phyloP scores from a whole-genome alignment of 495 filamentous ascomycete species.

The Lasiosphaeria ovina region DNA sequence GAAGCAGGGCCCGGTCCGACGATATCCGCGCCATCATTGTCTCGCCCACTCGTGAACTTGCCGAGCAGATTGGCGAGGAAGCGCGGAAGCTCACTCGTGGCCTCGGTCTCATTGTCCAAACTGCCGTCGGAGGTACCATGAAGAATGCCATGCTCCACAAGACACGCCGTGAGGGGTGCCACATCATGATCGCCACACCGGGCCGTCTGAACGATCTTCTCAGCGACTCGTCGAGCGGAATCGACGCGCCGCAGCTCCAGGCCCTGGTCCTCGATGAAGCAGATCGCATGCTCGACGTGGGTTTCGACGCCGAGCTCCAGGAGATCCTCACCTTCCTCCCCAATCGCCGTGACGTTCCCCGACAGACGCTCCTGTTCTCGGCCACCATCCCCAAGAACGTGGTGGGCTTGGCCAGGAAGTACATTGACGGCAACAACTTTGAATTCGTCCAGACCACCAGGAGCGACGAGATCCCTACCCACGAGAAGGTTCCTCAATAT shows the following conservation, averaged over 20 bases:
- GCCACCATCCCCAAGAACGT: slow-evolving; percentile 87
- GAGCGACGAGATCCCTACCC: slow-evolving; percentile 77
- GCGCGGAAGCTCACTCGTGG: slow-evolving; percentile 64
- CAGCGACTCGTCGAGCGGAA: slow-evolving; percentile 59
- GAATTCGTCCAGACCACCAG: slow-evolving; percentile 80
- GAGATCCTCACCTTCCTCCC: slow-evolving; percentile 70
- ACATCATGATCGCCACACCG: slow-evolving; percentile 86
- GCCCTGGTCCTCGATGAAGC: slow-evolving; percentile 93
- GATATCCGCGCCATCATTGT: slow-evolving; percentile 89
- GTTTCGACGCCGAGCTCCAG: slow-evolving; percentile 76
- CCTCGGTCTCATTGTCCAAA: slow-evolving; percentile 74
- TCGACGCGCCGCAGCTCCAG: slow-evolving; percentile 70
- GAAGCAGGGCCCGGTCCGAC: slow-evolving; percentile 38
- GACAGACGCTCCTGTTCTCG: slow-evolving; percentile 92
- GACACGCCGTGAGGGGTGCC: slow-evolving; percentile 74
- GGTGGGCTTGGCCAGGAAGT: slow-evolving; percentile 65
- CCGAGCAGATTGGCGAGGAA: slow-evolving; percentile 89
- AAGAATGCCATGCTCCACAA: slow-evolving; percentile 61
- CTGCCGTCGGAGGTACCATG: slow-evolving; percentile 83
- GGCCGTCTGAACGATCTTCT: slow-evolving; percentile 86
- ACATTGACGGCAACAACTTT: slow-evolving; percentile 57
- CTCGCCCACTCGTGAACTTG: slow-evolving; percentile 91
- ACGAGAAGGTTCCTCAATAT: slow-evolving; percentile 78
- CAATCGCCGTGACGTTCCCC: slow-evolving; percentile 51
- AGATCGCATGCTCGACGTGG: slow-evolving; percentile 85